Evolutionary conservation across 2,329 filamentous ascomycete species (phyloP), one percentile per base, ranked within the genome.

Genomic region (Colletotrichum kahawae): DNA sequence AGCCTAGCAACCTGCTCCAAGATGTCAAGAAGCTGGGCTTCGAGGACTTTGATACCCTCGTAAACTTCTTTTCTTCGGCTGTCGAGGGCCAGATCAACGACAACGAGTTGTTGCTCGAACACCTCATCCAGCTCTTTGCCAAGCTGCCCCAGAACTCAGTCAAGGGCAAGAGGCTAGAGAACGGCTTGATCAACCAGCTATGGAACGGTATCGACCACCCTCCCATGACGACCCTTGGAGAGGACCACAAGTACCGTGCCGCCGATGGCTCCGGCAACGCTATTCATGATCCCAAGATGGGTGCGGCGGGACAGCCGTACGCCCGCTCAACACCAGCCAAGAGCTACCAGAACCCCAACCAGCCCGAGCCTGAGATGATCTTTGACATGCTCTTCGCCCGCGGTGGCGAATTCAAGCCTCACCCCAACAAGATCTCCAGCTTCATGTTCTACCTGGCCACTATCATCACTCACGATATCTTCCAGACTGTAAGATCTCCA

Each of bases 381-480:
- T 79, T 79, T 21, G 78, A 79, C 54, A 78, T 71, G 64, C 70
- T 79, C 33, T 71, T 78, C 21, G 64, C 76, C 12, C 69, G 77
- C 27, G 76, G 76, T 8, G 54, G 34, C 13, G 72, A 70, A 10
- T 78, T 76, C 38, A 65, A 77, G 77, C 66, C 76, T 29, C 75
- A 88, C 70, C 81, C 83, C 3, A 85, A 84, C 34, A 86, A 85
- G 3, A 78, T 90, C 62, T 89, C 87, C 0, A 84, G 82, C 31
- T 83, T 87, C 77, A 80, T 89, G 10, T 86, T 89, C 73, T 88
- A 87, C 48, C 84, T 88, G 21, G 88, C 88, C 0, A 87, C 87
- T 4, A 86, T 90, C 66, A 88, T 90, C 71, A 90, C 89, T 27
- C 88, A 90, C 71, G 88, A 88, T 77, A 83, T 88, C 43, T 88